A percentile compares a stretch with the other conserved stretches of the same genome.
These are phyloP conservation scores for Nitzschia sp. DNA, from an alignment of 108 stramenopile species.

Conservation along the genomic window DNA sequence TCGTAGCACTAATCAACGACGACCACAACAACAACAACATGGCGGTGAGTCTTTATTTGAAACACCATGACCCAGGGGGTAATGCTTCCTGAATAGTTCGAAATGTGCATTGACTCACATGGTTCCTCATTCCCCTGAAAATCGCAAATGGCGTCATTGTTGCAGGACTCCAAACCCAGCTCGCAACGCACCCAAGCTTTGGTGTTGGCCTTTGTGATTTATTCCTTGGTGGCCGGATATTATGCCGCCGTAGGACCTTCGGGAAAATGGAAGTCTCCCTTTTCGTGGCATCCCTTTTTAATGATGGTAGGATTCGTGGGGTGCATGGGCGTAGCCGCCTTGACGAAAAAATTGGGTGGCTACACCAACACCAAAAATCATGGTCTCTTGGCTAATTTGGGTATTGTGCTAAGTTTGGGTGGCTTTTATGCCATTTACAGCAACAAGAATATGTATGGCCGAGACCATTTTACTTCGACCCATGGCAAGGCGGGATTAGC, in stretches of 20 bases:
- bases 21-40: too few relatives aligned
- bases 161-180: too few relatives aligned
- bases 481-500: constrained; percentile 66
- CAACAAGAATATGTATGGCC: constrained; percentile 71
- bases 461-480: constrained; percentile 54
- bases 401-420: constrained; percentile 41
- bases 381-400: constrained; percentile 62
- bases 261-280: constrained; percentile 64
- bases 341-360: constrained; percentile 81
- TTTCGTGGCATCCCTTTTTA: constrained; percentile 82
- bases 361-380: constrained; percentile 86
- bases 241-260: constrained; percentile 51
- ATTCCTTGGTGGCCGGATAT: constrained; percentile 29
- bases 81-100: too few relatives aligned
- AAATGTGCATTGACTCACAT: too few relatives aligned
- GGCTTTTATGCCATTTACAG: constrained; percentile 76
- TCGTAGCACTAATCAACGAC: too few relatives aligned
- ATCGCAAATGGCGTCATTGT: too few relatives aligned
- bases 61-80: too few relatives aligned
- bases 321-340: constrained; percentile 62
- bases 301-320: constrained; percentile 82
- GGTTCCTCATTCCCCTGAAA: too few relatives aligned
- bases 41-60: too few relatives aligned
- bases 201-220: constrained; percentile 20
- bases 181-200: background rate